Evolutionary conservation across 352 stramenopile species (phyloP).

Genomic region (Aphanomyces euteiches): DNA sequence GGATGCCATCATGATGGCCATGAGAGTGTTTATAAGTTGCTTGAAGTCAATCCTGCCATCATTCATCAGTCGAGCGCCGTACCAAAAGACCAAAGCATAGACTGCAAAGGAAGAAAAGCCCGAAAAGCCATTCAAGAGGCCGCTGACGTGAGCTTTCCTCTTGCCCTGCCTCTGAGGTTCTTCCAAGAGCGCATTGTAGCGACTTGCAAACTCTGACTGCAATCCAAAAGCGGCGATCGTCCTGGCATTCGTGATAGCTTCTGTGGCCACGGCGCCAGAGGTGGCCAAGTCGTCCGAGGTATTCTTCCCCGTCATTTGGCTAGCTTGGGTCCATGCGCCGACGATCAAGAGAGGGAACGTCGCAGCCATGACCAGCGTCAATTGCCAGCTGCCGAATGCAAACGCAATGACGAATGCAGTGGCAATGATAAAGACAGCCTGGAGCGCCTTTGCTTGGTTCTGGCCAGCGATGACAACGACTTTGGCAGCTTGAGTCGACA

Average conservation of each 20-base stretch:
- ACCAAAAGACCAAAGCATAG: slow-evolving; percentile 58
- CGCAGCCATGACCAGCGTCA: slow-evolving; percentile 55
- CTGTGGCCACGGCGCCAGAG: slow-evolving; percentile 32
- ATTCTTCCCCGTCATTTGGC: too few species aligned
- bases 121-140: slow-evolving; percentile 61
- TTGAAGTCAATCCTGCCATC: slow-evolving; percentile 40
- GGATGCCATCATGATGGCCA: slow-evolving; percentile 49
- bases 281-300: too few species aligned
- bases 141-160: slow-evolving; percentile 43
- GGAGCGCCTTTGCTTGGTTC: slow-evolving; percentile 42
- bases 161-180: slow-evolving; percentile 36
- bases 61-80: slow-evolving; percentile 47
- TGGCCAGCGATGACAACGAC: slow-evolving; percentile 47
- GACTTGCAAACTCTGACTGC: slow-evolving; percentile 25
- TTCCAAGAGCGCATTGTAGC: slow-evolving; percentile 36
- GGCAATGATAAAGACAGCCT: slow-evolving; percentile 48
- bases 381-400: slow-evolving; percentile 55
- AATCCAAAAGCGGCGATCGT: slow-evolving; percentile 37
- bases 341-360: too few species aligned
- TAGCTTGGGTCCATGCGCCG: too few species aligned
- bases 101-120: slow-evolving; percentile 53
- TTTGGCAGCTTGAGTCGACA: slow-evolving; percentile 49
- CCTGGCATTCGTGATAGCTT: slow-evolving; percentile 36
- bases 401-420: slow-evolving; percentile 62
- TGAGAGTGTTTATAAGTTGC: slow-evolving; percentile 54